phyloP scores from a whole-genome alignment of 2,329 filamentous ascomycete genomes.

The Ophiosphaerella korrae region DNA sequence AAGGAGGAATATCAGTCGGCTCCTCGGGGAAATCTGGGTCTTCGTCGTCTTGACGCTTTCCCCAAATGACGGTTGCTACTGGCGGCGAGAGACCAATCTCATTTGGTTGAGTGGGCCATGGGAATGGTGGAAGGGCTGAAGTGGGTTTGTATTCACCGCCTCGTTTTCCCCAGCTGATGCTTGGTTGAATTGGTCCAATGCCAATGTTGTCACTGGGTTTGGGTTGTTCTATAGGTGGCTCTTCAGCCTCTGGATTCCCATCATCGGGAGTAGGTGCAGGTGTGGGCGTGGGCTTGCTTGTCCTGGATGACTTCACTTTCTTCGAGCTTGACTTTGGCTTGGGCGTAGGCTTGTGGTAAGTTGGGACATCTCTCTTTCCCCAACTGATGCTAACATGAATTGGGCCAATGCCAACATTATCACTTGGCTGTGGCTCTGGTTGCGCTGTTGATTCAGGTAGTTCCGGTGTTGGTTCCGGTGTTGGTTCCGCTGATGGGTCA shows the following conservation, averaged over 20 bases:
- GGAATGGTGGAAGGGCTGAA: constrained; percentile 4
- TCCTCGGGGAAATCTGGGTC: constrained; percentile 2
- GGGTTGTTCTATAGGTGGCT: too few relatives aligned
- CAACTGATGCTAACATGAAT: constrained; percentile 16
- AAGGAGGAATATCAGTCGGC: constrained; percentile 2
- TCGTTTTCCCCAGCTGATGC: constrained; percentile 15
- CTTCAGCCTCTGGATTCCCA: neutral
- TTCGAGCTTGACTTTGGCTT: constrained; percentile 4
- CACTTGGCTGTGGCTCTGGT: constrained; percentile 6
- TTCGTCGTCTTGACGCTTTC: constrained; percentile 11
- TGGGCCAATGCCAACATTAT: constrained; percentile 15
- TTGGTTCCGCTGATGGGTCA: neutral
- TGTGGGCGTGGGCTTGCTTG: constrained; percentile 6
- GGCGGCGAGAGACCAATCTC: constrained; percentile 14
- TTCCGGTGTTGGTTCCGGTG: constrained; percentile 2
- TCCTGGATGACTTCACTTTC: constrained; percentile 6
- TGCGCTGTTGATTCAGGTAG: constrained; percentile 1
- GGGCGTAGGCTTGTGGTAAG: neutral
- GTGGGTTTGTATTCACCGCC: constrained; percentile 5
- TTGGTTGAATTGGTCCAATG: constrained; percentile 13
- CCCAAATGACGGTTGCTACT: constrained; percentile 17
- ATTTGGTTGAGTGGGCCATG: constrained; percentile 14
- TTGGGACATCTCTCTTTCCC: constrained; percentile 7
- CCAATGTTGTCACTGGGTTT: constrained; percentile 13
- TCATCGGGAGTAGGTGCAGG: constrained; percentile 5